These are phyloP conservation scores for Thielaviopsis cerberus DNA, from an alignment of 2,329 filamentous ascomycete species.

Conservation along the genomic window DNA sequence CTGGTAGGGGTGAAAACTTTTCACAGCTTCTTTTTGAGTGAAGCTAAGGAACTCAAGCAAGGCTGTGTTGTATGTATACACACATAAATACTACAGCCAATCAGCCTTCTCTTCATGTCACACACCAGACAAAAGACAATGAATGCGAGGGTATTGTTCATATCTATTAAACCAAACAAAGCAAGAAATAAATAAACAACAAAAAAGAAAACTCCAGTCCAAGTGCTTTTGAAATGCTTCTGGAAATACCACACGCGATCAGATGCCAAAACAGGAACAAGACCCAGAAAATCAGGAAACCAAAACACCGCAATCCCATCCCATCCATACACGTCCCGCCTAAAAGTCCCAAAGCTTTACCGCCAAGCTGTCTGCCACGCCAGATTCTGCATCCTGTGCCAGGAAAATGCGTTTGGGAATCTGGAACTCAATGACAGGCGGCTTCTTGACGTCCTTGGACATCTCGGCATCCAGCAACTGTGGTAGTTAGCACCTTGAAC, in stretches of 20 bases:
- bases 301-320: background rate
- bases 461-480: slow-evolving; percentile 73
- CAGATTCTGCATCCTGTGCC: slow-evolving; percentile 29
- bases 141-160: background rate
- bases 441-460: slow-evolving; percentile 64
- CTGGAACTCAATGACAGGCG: slow-evolving; percentile 78
- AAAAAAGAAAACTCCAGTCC: background rate
- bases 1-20: too few relatives aligned
- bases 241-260: background rate
- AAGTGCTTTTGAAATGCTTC: background rate
- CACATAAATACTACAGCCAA: background rate
- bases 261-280: background rate
- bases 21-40: too few relatives aligned
- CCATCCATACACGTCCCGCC: too few relatives aligned
- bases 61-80: background rate
- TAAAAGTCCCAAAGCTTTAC: slow-evolving; percentile 44
- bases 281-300: background rate
- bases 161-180: background rate
- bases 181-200: background rate
- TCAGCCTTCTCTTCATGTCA: background rate
- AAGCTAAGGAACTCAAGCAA: too few relatives aligned
- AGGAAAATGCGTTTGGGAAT: slow-evolving; percentile 73
- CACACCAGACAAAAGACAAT: background rate
- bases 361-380: slow-evolving; percentile 33
- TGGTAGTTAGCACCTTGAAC: background rate